phyloP scores from a whole-genome alignment of 2,329 filamentous ascomycete genomes.

The Venturia asperata region DNA sequence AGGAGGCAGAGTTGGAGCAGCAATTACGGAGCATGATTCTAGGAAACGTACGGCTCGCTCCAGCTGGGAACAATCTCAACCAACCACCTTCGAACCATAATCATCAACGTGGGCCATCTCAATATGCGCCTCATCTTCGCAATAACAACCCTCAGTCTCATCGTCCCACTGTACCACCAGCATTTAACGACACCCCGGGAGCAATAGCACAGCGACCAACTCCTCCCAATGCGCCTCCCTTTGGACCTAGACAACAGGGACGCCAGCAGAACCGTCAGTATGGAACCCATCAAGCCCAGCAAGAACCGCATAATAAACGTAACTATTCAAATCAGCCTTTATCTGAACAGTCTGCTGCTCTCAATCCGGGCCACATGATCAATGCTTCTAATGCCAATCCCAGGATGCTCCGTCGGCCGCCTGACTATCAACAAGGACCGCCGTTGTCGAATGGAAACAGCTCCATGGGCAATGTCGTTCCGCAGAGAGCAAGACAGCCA shows the following conservation, averaged over 20 bases:
- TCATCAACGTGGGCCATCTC: conserved; percentile 4
- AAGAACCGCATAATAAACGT: not conserved
- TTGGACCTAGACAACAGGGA: not conserved
- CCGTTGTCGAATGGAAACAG: not conserved
- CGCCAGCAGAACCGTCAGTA: conserved; percentile 7
- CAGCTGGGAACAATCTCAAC: conserved; percentile 20
- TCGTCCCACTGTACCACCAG: not conserved
- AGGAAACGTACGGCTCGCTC: conserved; percentile 38
- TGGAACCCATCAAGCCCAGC: conserved; percentile 8
- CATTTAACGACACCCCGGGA: not conserved
- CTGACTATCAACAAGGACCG: not conserved
- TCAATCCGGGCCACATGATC: not conserved
- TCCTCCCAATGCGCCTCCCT: not conserved
- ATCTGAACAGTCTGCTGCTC: not conserved
- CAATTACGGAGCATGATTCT: conserved; percentile 55
- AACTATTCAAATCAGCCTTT: not conserved
- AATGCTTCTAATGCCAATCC: not conserved
- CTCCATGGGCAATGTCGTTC: not conserved
- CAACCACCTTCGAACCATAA: conserved; percentile 3
- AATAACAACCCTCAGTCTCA: not conserved
- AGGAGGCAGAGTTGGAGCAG: conserved; percentile 41
- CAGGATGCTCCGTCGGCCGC: not conserved
- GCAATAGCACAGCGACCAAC: not conserved
- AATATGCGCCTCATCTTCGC: conserved; percentile 15
- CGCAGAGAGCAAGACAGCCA: not conserved